phyloP scores from a whole-genome alignment of 306 rosid genomes.

The Phaseolus lunatus region DNA sequence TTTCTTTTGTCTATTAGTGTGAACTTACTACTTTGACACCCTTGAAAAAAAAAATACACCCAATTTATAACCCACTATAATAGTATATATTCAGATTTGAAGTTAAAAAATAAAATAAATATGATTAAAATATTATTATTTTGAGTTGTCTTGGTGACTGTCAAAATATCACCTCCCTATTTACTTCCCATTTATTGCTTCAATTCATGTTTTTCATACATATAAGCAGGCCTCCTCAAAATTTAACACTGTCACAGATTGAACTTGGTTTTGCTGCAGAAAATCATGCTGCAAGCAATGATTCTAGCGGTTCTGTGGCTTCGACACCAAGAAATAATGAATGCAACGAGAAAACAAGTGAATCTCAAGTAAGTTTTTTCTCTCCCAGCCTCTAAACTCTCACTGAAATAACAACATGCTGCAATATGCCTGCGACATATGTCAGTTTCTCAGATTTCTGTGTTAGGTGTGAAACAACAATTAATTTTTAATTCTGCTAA shows the following conservation, averaged over 20 bases:
- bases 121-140: too few relatives aligned
- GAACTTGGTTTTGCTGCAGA: constrained; percentile 54
- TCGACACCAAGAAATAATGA: constrained; percentile 51
- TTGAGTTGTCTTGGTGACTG: too few relatives aligned
- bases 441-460: constrained; percentile 29
- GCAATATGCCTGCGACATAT: constrained; percentile 8
- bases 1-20: constrained; percentile 11
- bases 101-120: too few relatives aligned
- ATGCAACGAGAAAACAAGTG: constrained; percentile 62
- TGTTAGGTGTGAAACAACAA: constrained; percentile 17
- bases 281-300: constrained; percentile 55
- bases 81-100: too few relatives aligned
- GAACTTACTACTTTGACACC: constrained; percentile 13
- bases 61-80: too few relatives aligned
- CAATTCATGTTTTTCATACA: constrained; percentile 34
- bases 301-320: constrained; percentile 61
- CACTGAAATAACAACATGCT: not conserved
- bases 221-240: constrained; percentile 50
- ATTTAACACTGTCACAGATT: constrained; percentile 44
- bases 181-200: not conserved
- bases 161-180: too few relatives aligned
- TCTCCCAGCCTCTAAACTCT: not conserved
- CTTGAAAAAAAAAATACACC: too few relatives aligned
- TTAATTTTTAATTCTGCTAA: not conserved
- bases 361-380: constrained; percentile 64